These are phyloP conservation scores for Trypanosoma congolense DNA, from an alignment of 208 protist species.

Conservation along the genomic window DNA sequence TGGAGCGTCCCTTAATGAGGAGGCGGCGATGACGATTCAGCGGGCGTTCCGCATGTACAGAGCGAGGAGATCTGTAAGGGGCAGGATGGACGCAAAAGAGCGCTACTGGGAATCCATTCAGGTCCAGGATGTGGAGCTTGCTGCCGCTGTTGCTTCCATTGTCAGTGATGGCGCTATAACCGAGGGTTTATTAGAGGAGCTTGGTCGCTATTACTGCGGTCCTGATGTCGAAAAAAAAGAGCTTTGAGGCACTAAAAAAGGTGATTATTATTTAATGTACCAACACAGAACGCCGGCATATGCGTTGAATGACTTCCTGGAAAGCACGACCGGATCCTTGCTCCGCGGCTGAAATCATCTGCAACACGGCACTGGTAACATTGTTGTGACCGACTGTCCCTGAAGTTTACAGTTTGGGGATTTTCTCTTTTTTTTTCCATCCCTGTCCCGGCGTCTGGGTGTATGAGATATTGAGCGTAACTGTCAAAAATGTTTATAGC, in stretches of 20 bases:
- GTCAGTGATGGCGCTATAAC: constrained; percentile 3
- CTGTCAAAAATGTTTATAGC: too few relatives aligned
- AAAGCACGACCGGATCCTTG: constrained; percentile 5
- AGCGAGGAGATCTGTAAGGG: constrained; percentile 5
- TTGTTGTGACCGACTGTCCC: too few relatives aligned
- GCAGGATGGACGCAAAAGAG: constrained; percentile 16
- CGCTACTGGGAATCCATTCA: constrained; percentile 19
- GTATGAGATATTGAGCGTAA: too few relatives aligned
- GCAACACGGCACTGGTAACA: too few relatives aligned
- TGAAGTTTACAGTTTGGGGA: too few relatives aligned
- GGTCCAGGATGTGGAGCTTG: constrained; percentile 21
- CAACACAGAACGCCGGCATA: constrained; percentile 2
- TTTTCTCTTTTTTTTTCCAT: too few relatives aligned
- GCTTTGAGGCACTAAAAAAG: background rate
- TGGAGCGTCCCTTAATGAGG: background rate
- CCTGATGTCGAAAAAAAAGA: background rate
- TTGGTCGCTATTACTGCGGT: constrained; percentile 16
- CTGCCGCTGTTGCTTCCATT: constrained; percentile 19
- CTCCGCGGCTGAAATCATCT: too few relatives aligned
- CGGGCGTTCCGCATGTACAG: constrained; percentile 19
- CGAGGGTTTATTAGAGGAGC: constrained; percentile 8
- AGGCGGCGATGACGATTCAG: constrained; percentile 19
- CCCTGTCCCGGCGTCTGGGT: too few relatives aligned
- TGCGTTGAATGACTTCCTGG: constrained; percentile 11
- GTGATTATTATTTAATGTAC: constrained; percentile 12